Evolutionary conservation across 108 stramenopile species (phyloP).

Genomic region (Cyclotella kingstonii): DNA sequence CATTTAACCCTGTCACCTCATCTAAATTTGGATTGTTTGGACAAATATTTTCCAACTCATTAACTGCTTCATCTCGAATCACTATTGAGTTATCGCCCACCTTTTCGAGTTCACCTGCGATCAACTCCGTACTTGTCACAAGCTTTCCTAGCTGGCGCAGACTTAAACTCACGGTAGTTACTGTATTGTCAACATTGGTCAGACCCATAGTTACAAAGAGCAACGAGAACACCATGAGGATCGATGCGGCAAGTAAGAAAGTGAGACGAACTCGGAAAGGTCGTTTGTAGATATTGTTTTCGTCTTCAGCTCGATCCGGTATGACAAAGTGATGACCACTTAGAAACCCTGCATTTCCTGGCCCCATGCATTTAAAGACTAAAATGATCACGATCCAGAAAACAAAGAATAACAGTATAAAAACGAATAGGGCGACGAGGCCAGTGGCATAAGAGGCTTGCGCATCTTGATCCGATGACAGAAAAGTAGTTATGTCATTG

Average conservation of each 20-base stretch:
- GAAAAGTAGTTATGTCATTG: constrained; percentile 21
- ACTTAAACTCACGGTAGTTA: constrained; percentile 18
- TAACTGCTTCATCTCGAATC: constrained; percentile 28
- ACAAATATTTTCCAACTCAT: constrained; percentile 29
- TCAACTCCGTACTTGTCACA: constrained; percentile 16
- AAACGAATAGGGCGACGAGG: constrained; percentile 30
- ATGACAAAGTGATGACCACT: constrained; percentile 36
- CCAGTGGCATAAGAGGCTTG: constrained; percentile 38
- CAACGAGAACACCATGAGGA: constrained; percentile 30
- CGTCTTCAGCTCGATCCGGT: constrained; percentile 33
- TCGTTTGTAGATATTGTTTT: constrained; percentile 29
- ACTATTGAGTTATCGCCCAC: constrained; percentile 24
- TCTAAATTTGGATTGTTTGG: constrained; percentile 33
- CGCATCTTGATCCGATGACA: constrained; percentile 22
- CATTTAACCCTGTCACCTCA: constrained; percentile 15
- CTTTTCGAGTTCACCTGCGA: constrained; percentile 15
- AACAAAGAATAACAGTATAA: constrained; percentile 25
- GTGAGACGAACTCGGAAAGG: constrained; percentile 29
- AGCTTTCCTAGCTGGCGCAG: constrained; percentile 7
- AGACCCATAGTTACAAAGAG: constrained; percentile 34
- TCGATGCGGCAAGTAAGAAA: constrained; percentile 24
- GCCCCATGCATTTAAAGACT: constrained; percentile 38
- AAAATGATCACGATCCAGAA: constrained; percentile 28
- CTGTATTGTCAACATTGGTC: constrained; percentile 29
- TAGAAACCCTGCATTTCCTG: constrained; percentile 39